Conservation (phyloP, 129 eudicot genomes). For the Artemisia annua region DNA sequence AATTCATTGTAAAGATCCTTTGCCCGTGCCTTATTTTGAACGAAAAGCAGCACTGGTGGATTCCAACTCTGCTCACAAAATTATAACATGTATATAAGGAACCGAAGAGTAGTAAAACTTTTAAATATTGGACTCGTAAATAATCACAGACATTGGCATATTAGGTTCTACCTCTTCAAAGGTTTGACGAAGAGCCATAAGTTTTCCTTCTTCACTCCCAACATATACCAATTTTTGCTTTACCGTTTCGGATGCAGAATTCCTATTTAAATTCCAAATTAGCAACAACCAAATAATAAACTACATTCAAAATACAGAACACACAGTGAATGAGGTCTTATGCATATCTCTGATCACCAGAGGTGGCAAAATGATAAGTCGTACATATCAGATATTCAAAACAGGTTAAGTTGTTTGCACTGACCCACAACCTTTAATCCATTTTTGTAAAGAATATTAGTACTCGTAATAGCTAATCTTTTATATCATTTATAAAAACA, state of each 20-base stretch:
- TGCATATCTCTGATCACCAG: conserved; percentile 1
- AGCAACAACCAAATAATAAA: conserved; percentile 10
- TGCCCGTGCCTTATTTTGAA: conserved; percentile 89
- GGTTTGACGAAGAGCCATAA: conserved; percentile 91
- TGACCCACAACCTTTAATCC: background rate
- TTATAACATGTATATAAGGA: conserved; percentile 10
- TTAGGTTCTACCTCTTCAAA: conserved; percentile 68
- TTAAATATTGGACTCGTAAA: background rate
- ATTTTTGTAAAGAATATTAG: too few species aligned
- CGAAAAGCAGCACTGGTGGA: conserved; percentile 92
- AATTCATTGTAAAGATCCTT: conserved; percentile 72
- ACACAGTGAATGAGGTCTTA: background rate
- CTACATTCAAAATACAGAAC: background rate
- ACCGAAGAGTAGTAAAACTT: background rate
- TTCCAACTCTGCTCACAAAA: conserved; percentile 63
- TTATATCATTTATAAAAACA: background rate
- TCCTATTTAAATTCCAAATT: conserved; percentile 45
- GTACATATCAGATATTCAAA: background rate
- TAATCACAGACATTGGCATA: background rate
- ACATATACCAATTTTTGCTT: conserved; percentile 80
- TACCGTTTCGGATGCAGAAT: conserved; percentile 80
- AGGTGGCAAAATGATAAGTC: background rate
- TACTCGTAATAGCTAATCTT: too few species aligned
- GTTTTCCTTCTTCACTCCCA: conserved; percentile 98
- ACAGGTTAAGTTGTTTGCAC: background rate